Base-by-base conservation (phyloP, 805 yeast genomes). In the Zygosaccharomyces bailii region DNA sequence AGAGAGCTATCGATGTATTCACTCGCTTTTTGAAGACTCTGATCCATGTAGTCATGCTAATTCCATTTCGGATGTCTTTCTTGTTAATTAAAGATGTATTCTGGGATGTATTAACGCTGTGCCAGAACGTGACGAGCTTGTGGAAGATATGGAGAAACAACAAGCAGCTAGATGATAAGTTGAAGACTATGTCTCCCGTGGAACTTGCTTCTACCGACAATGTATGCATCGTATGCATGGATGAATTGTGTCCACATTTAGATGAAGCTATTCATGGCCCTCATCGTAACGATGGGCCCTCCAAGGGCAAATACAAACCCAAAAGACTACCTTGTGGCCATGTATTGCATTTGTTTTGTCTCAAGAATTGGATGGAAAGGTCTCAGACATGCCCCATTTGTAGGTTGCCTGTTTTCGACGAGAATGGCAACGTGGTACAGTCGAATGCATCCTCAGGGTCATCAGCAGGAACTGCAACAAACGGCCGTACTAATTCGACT, bases 341-440 rank as follows among this genome's bases (percentile, higher is more conserved):
- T 64, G 82, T 87, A 38, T 72, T 91, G 45, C 99, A 93, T 62
- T 69, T 84, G 66, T 90, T 93, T 4, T 93, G 99, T 63, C 73
- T 93, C 50, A 85, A 87, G 57, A 83, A 85, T 53, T 93, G 99
- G 99, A 72, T 93, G 54, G 95, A 86, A 59, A 76, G 96, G 52
- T 87, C 96, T 0, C 91, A 84, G 54, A 78, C 79, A n/a, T 93
- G 99, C 68, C 99, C 99, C 1, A 79, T 90, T 43, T 93, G 99
- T 63, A 73, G 96, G 49, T 72, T 82, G 23, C 77, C 80, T 8
- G 95, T 88, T 1, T 74, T 79, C 50, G 69, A 60, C 39, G 61
- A 56, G 25, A 53, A 51, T 14, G 65, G 67, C 5, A 59, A 56
- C 25, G 55, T 60, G 13, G 48, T 49, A 23, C 53, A 52, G 10